A percentile compares a stretch with the other conserved stretches of the same genome.
phyloP scores from a whole-genome alignment of 441 rosid genomes.

The Iberis amara region DNA sequence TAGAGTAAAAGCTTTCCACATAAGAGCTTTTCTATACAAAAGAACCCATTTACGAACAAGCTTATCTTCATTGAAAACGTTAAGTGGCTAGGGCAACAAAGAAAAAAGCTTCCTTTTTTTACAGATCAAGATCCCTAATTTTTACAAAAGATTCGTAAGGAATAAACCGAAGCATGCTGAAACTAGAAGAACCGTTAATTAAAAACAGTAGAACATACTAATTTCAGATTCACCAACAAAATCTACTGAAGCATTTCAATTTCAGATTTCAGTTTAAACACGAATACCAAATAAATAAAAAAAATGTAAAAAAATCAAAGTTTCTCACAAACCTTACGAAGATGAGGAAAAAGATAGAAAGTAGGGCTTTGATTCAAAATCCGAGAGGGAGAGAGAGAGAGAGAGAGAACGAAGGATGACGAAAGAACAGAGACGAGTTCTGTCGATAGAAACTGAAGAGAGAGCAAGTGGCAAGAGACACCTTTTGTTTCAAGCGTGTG shows the following conservation, averaged over 20 bases:
- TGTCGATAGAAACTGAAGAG: constrained; percentile 9
- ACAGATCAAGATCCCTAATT: constrained; percentile 11
- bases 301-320: neutral
- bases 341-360: neutral
- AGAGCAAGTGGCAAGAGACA: constrained; percentile 3
- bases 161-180: neutral
- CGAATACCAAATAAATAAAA: neutral
- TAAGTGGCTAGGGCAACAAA: neutral
- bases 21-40: neutral
- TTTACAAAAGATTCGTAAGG: neutral
- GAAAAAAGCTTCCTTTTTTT: neutral
- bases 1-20: constrained; percentile 3
- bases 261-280: neutral
- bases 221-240: constrained; percentile 13
- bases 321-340: constrained; percentile 17
- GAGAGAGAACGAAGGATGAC: neutral
- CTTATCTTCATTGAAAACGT: neutral
- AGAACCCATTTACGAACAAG: no score
- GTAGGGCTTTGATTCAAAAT: neutral
- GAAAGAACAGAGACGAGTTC: constrained; percentile 4
- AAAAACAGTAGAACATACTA: neutral
- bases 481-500: neutral
- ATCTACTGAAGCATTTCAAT: neutral
- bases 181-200: constrained; percentile 2
- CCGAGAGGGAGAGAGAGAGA: neutral